Base-by-base conservation (phyloP, 1,284 basidiomycete genomes). In the Fomitopsis pinicola region DNA sequence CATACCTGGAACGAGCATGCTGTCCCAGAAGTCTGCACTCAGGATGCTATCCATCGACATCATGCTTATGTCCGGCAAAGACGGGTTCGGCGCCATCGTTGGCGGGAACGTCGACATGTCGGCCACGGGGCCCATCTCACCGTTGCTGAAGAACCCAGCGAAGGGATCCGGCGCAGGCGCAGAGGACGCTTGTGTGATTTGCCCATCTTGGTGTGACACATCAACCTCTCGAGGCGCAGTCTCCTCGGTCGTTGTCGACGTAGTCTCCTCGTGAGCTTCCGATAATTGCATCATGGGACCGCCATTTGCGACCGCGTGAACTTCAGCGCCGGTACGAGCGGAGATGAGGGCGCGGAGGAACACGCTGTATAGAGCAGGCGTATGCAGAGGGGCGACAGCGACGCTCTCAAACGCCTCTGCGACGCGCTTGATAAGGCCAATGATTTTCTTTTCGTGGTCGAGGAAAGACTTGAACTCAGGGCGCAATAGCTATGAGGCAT, bases 281-380 rank as follows among this genome's bases (percentile, higher is more conserved):
- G 59, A 26, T 58, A 54, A 10, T 26, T 50, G 12, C 58, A 58
- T 42, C 48, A 38, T 33, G 42, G 10, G 53, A 46, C 17, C 58
- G n/a, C 36, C 38, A 42, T 50, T 30, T 6, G 26, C 28, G 5
- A 14, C 30, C 12, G 48, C 22, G 59, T 58, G 58, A 55, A 57
- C 57, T 54, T 67, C 64, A 12, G 62, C 70, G 52, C 87, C 83
- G 28, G 80, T 77, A 65, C 86, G 85, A 22, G 84, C 85, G 6
- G 84, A 82, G 61, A 90, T 82, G 28, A 94, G 84, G 12, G 92
- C 92, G 6, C 90, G 87, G 28, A 97, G 81, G 79, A 97, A 95
- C 15, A 85, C 82, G 68, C 89, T 88, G 77, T 97, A 97, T 59
- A 97, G 80, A 5, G 91, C 87, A 0, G 93, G 93, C 0, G 94